Conservation (phyloP, 768 basidiomycete genomes). For the Lactifluus hygrophoroides region DNA sequence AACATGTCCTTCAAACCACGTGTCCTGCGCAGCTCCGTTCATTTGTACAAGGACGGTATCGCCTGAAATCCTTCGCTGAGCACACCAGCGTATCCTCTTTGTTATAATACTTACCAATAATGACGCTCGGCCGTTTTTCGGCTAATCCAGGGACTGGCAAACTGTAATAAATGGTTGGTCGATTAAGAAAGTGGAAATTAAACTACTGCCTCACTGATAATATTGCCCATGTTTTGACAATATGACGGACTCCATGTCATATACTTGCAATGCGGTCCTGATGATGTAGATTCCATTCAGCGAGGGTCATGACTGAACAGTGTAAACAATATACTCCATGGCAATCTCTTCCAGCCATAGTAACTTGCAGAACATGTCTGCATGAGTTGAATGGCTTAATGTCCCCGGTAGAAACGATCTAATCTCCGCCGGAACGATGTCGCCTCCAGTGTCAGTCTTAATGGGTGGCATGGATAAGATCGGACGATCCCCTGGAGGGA, state of each 20-base stretch:
- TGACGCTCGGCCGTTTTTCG: constrained; percentile 9
- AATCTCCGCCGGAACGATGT: not conserved
- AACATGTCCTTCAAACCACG: constrained; percentile 9
- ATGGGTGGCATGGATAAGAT: not conserved
- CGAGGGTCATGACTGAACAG: not conserved
- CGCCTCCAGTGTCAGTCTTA: not conserved
- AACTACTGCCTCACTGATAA: not conserved
- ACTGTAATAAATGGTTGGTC: not conserved
- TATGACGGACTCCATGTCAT: not conserved
- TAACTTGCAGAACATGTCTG: not conserved
- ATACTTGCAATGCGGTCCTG: not conserved
- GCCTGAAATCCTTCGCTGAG: not conserved
- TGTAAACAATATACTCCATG: not conserved
- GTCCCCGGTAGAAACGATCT: not conserved
- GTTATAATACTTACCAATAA: not conserved
- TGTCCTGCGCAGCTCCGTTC: not conserved
- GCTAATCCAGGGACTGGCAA: constrained; percentile 6
- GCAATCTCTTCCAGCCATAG: constrained; percentile 3
- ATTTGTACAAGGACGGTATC: not conserved
- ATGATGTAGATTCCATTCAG: not conserved
- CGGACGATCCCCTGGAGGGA: not conserved
- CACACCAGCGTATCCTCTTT: not conserved
- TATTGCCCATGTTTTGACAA: not conserved
- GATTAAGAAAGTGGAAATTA: not conserved
- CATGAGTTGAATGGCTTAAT: not conserved